These are phyloP conservation scores for Withania somnifera DNA, from an alignment of 305 asterid genomes.

Conservation along the genomic window DNA sequence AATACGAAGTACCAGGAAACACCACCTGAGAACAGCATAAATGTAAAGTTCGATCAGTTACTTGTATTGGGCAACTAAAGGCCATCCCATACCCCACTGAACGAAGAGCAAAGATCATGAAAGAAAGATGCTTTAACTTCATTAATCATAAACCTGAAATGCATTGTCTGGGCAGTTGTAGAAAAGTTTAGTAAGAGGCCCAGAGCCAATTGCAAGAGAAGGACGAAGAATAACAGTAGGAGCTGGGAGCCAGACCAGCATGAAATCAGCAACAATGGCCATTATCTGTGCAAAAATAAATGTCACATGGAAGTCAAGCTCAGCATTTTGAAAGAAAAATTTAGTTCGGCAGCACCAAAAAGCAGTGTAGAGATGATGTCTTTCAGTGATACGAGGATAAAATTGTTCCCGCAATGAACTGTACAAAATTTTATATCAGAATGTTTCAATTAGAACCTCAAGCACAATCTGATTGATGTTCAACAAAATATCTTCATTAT, in stretches of 20 bases:
- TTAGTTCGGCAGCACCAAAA: neutral
- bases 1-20: conserved; percentile 75
- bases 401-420: neutral
- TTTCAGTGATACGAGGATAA: neutral
- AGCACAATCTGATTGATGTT: neutral
- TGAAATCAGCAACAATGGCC: conserved; percentile 96
- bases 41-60: conserved; percentile 1
- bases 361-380: neutral
- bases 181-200: conserved; percentile 63
- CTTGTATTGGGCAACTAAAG: neutral
- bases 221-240: conserved; percentile 86
- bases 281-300: conserved; percentile 43
- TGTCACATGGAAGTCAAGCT: conserved; percentile 1
- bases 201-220: conserved; percentile 50
- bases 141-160: conserved; percentile 50
- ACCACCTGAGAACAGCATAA: conserved; percentile 48
- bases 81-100: neutral
- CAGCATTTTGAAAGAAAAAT: neutral
- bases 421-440: neutral
- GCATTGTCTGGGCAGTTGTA: conserved; percentile 91
- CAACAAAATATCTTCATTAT: neutral
- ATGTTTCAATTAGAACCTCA: neutral
- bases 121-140: neutral
- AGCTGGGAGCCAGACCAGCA: conserved; percentile 97
- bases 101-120: neutral